phyloP scores from a whole-genome alignment of 768 basidiomycete genomes.

The Pleurotus cornucopiae region DNA sequence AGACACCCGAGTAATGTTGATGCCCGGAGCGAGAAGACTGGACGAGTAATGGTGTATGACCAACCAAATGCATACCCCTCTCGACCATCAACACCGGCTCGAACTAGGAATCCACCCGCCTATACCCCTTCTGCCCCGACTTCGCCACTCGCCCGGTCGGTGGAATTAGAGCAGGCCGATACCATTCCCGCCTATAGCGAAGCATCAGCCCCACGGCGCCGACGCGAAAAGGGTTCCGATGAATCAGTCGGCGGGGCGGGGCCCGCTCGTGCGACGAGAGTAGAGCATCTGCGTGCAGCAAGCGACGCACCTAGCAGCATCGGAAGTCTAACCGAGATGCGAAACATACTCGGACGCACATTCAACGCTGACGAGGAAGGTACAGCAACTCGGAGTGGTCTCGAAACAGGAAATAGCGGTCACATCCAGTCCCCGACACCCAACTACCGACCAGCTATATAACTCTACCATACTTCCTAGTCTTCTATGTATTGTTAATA shows the following conservation, averaged over 20 bases:
- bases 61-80: constrained; percentile 1
- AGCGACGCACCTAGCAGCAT: not conserved
- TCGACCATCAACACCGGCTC: not conserved
- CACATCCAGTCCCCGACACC: not conserved
- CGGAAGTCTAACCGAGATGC: constrained; percentile 1
- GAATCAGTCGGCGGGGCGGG: not conserved
- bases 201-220: not conserved
- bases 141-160: not conserved
- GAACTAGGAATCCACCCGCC: not conserved
- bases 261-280: not conserved
- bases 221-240: not conserved
- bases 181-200: constrained; percentile 2
- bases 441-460: not conserved
- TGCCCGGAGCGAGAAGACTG: constrained; percentile 2
- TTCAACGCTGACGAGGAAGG: not conserved
- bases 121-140: not conserved
- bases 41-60: not conserved
- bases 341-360: not conserved
- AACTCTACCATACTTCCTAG: too few relatives aligned
- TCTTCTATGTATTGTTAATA: too few relatives aligned
- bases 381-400: constrained; percentile 4
- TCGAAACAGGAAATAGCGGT: constrained; percentile 4
- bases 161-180: not conserved
- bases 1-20: not conserved
- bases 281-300: not conserved